Percentiles rank a stretch among this genome's conserved stretches.
These are phyloP conservation scores for Fusarium poae DNA, from an alignment of 2,329 filamentous ascomycete genomes.

Conservation along the genomic window DNA sequence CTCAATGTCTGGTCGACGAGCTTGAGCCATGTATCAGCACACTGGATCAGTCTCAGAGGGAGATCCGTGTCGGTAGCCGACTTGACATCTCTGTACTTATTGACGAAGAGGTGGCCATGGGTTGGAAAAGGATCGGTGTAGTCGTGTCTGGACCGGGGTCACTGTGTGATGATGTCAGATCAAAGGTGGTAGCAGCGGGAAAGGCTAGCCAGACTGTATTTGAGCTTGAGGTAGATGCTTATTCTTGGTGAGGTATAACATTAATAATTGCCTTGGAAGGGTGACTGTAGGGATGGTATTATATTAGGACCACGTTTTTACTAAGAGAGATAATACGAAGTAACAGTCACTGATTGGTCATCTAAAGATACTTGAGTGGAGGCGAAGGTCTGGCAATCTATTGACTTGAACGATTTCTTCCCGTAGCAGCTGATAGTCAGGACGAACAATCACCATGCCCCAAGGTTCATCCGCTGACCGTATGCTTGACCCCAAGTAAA, in stretches of 20 bases:
- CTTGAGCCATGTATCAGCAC: background rate
- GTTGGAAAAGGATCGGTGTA: background rate
- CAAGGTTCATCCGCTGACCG: no score
- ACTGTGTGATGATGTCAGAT: background rate
- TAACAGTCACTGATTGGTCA: no score
- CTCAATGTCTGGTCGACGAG: background rate
- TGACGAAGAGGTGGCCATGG: background rate
- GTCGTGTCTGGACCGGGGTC: background rate
- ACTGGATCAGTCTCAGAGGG: background rate
- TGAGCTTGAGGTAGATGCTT: background rate
- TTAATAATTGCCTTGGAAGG: no score
- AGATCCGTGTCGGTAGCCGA: background rate
- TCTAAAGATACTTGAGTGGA: no score
- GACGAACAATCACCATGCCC: no score
- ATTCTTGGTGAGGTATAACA: background rate
- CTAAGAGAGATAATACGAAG: no score
- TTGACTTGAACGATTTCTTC: no score
- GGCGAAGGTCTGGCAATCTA: no score
- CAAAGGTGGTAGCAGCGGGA: background rate
- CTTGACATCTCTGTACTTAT: background rate
- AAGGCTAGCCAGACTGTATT: background rate
- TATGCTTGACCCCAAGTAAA: no score
- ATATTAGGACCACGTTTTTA: no score
- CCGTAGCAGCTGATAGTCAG: no score
- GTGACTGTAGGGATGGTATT: no score